Evolutionary conservation across 78 protist genomes (phyloP).

Genomic region (Dictyostelium discoideum): dicty_2.7 NC_007088.5:7606501-7607000

Average conservation of each 20-base stretch:
- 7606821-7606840: constrained; percentile 4
- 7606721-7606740: neutral
- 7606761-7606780: neutral
- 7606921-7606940: constrained; percentile 61
- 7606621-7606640: neutral
- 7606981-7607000: constrained; percentile 70
- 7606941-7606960: constrained; percentile 34
- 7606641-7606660: neutral
- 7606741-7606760: neutral
- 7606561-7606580: constrained; percentile 32
- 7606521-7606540: constrained; percentile 30
- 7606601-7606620: neutral
- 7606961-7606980: constrained; percentile 38
- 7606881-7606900: constrained; percentile 46
- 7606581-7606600: neutral
- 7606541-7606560: constrained; percentile 38
- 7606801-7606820: neutral
- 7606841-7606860: neutral
- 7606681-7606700: neutral
- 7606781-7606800: neutral
- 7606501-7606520: constrained; percentile 28
- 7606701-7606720: too few species aligned
- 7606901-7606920: constrained; percentile 65
- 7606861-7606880: constrained; percentile 25
- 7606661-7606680: too few species aligned